Conservation (phyloP, 768 basidiomycete genomes). For the Lyophyllum atratum region DNA sequence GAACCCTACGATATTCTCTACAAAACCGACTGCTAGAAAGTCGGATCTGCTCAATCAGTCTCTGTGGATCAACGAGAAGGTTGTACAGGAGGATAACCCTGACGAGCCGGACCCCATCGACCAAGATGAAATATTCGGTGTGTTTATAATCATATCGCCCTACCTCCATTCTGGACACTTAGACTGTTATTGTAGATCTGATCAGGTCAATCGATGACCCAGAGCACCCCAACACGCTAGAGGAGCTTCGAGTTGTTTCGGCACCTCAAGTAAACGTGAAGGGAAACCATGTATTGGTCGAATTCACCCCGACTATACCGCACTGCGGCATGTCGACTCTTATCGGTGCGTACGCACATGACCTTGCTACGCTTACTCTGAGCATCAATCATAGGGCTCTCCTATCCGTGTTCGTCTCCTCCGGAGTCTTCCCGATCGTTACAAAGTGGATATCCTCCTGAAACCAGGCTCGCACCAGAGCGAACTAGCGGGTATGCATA, state of each 20-base stretch:
- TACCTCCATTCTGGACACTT: neutral
- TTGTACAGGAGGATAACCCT: constrained; percentile 46
- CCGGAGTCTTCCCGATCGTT: constrained; percentile 86
- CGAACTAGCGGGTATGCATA: constrained; percentile 73
- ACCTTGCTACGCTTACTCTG: constrained; percentile 4
- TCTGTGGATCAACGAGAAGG: constrained; percentile 61
- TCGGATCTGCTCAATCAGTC: constrained; percentile 45
- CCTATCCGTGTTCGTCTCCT: constrained; percentile 91
- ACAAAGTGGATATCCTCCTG: constrained; percentile 92
- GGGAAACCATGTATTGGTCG: constrained; percentile 75
- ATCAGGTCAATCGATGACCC: constrained; percentile 93
- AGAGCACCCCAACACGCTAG: constrained; percentile 91
- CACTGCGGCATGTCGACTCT: constrained; percentile 98
- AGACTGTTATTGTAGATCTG: constrained; percentile 56
- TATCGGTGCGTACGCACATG: constrained; percentile 63
- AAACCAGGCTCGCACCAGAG: constrained; percentile 97
- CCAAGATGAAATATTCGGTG: constrained; percentile 91
- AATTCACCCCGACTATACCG: constrained; percentile 97
- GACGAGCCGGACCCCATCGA: constrained; percentile 77
- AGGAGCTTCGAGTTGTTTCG: constrained; percentile 94
- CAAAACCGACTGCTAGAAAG: constrained; percentile 47
- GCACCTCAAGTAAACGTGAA: constrained; percentile 71
- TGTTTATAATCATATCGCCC: neutral
- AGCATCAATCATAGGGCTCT: constrained; percentile 62
- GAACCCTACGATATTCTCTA: constrained; percentile 81